A percentile compares a stretch with the other conserved stretches of the same genome.
Evolutionary conservation across 2,329 filamentous ascomycete genomes (phyloP).

Genomic region (Pseudocercospora vitis): DNA sequence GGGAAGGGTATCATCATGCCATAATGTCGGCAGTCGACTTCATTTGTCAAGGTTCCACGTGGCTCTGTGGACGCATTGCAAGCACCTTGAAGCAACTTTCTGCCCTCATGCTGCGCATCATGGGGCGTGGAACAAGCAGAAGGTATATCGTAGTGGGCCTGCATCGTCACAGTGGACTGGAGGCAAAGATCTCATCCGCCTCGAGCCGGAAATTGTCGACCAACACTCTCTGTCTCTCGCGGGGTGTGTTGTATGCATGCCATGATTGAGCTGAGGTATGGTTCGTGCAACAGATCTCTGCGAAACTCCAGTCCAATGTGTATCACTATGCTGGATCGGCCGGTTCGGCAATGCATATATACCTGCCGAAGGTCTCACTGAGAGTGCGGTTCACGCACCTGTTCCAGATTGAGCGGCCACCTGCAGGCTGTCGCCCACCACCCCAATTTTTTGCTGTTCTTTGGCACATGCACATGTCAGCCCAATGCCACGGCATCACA

Average conservation of each 20-base stretch:
- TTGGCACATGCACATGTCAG: neutral
- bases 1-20: too few species aligned
- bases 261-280: slow-evolving; percentile 1
- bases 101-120: too few species aligned
- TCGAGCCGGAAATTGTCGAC: neutral
- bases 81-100: too few species aligned
- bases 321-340: neutral
- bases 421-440: neutral
- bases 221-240: neutral
- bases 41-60: too few species aligned
- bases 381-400: neutral
- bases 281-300: slow-evolving; percentile 4
- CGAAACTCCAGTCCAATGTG: neutral
- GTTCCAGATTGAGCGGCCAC: neutral
- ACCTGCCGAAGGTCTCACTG: slow-evolving; percentile 3
- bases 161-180: neutral
- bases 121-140: too few species aligned
- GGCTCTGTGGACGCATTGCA: too few species aligned
- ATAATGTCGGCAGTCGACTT: too few species aligned
- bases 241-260: neutral
- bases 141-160: too few species aligned
- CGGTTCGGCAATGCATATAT: neutral
- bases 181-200: neutral
- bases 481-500: neutral
- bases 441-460: neutral